Percentiles rank a stretch among this genome's conserved stretches.
phyloP scores from a whole-genome alignment of 2,329 filamentous ascomycete species.

The Beauveria bassiana region DNA sequence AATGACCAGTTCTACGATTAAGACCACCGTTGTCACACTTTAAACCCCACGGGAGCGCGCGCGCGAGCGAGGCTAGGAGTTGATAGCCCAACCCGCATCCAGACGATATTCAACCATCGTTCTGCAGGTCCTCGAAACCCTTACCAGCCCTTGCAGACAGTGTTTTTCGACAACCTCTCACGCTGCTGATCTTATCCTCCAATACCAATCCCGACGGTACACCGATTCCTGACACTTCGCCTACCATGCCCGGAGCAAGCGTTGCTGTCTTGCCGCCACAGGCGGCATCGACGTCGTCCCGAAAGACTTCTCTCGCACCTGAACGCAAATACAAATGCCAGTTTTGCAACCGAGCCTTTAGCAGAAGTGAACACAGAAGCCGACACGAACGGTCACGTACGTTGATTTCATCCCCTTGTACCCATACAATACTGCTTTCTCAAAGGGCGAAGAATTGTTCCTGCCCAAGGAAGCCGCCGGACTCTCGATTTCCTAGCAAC shows the following conservation, averaged over 20 bases:
- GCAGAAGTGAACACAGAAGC: slow-evolving; percentile 92
- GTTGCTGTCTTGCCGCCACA: slow-evolving; percentile 57
- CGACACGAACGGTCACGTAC: slow-evolving; percentile 96
- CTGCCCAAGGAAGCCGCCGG: neutral
- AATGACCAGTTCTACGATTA: slow-evolving; percentile 46
- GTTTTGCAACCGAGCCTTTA: slow-evolving; percentile 96
- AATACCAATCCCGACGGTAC: neutral
- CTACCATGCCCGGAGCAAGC: slow-evolving; percentile 61
- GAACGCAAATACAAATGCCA: slow-evolving; percentile 99
- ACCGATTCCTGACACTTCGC: neutral
- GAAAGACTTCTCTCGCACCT: slow-evolving; percentile 69
- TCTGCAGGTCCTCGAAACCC: slow-evolving; percentile 27
- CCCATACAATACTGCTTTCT: neutral
- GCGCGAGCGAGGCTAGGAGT: slow-evolving; percentile 44
- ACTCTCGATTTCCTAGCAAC: neutral
- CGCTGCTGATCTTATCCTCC: slow-evolving; percentile 7
- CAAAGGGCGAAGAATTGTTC: neutral
- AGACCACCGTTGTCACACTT: slow-evolving; percentile 57
- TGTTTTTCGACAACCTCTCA: slow-evolving; percentile 13
- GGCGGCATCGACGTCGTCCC: slow-evolving; percentile 60
- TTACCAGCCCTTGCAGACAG: slow-evolving; percentile 9
- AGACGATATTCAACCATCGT: slow-evolving; percentile 55
- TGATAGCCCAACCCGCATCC: slow-evolving; percentile 13
- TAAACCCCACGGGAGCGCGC: slow-evolving; percentile 60
- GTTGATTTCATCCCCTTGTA: slow-evolving; percentile 33